Base-by-base conservation (phyloP, 2,329 filamentous ascomycete species). In the Exophiala viscosa region DNA sequence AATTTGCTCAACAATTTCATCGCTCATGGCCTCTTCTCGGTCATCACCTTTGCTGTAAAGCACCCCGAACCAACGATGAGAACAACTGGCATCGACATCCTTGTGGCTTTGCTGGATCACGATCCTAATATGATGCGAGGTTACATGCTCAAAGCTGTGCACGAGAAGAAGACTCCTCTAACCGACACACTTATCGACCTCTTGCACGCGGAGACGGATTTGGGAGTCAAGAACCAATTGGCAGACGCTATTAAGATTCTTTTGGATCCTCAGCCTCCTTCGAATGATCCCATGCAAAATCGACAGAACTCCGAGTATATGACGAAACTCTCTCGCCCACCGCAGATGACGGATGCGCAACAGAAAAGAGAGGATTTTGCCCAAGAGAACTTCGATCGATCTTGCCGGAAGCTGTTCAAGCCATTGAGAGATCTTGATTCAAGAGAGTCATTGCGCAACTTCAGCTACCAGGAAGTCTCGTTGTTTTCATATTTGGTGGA, bases 231-330 rank as follows among this genome's bases (percentile, higher is more conserved):
- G 71, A 90, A 90, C 23, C 93, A 97, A 69, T 86, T 97, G 65
- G 90, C 91, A 2, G 93, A 99, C 73, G 90, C 92, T 6, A 86
- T 99, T 67, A 96, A 96, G 71, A 87, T 97, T 17, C 77, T 99
- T 9, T 79, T 99, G 33, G 93, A 97, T 60, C 77, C 90, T 67
- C 72, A 84, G 70, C 69, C 82, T 44, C 77, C 78, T 45, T 70
- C 77, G 51, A 81, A 80, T 34, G 77, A 84, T 55, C 76, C 76
- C 1, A 84, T 85, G 67, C 68, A 72, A 7, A 54, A 50, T 59
- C 75, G 81, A 60, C 78, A 78, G 33, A 57, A 48, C 55, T 81
- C 80, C 59, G 89, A 93, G 53, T 83, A 86, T 61, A 74, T 83
- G 34, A 75, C 79, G 23, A 85, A 90, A 68, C 73, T 81, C 59